Base-by-base conservation (phyloP, 371 early-diverging fungal genomes). In the Sporodiniella umbellata region DNA sequence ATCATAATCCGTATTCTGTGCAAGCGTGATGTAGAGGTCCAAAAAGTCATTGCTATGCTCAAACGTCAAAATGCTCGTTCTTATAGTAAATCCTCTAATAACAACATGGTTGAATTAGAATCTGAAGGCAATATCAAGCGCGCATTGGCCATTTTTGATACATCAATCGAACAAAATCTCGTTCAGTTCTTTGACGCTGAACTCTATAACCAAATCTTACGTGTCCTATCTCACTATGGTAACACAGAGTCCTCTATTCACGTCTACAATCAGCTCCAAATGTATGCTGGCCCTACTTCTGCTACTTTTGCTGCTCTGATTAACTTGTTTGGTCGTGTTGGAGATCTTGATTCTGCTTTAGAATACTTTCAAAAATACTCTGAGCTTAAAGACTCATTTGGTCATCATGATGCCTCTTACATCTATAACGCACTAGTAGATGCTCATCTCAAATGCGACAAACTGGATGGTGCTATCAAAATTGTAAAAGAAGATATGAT, bases 281-380 rank as follows among this genome's bases (percentile, higher is more conserved):
- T 62, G 4, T 40, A 59, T 1, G 57, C 66, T 8, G 37, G 44
- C 0, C 67, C 75, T 25, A 70, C 60, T 8, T 54, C 75, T 5
- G 69, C 63, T 18, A 79, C 80, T 2, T 79, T 59, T 64, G 75
- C 77, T 23, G 75, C 75, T 10, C 60, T 79, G 26, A 73, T 79
- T 38, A 70, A 69, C 33, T 51, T 75, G 22, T 72, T 75, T 60
- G 78, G 80, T 10, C 63, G 72, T 26, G 68, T 64, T 8, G 74
- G 78, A 35, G 72, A 77, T 50, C 30, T 77, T 3, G 24, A 51
- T 8, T 53, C 66, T 25, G 68, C 77, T 11, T 49, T 68, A 17
- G 37, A 54, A 18, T 75, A 71, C 37, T 75, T 69, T 56, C 49
- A 53, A 6, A 58, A 58, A 25, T 79, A 71, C 24, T 40, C 43